phyloP scores from a whole-genome alignment of 208 protist genomes.

The Leptomonas pyrrhocoris region DNA sequence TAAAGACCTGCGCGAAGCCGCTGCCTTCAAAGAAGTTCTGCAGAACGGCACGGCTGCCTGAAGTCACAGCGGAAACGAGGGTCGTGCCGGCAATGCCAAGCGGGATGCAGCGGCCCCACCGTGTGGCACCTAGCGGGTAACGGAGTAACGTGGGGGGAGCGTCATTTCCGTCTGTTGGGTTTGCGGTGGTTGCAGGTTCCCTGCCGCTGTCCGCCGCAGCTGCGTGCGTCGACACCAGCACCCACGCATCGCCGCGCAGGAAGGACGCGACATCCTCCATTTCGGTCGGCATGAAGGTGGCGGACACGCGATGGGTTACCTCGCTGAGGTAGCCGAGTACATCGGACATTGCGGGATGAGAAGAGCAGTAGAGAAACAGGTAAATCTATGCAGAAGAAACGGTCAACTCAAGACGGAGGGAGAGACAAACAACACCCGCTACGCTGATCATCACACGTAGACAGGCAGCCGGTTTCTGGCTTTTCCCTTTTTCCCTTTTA shows the following conservation, averaged over 20 bases:
- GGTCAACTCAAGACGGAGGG: too few relatives aligned
- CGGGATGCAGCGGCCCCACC: constrained; percentile 61
- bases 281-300: constrained; percentile 61
- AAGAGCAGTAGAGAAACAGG: too few relatives aligned
- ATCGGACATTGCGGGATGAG: constrained; percentile 47
- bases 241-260: constrained; percentile 37
- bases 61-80: constrained; percentile 46
- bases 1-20: constrained; percentile 54
- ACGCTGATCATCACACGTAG: too few relatives aligned
- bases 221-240: not conserved
- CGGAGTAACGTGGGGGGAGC: not conserved
- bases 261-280: constrained; percentile 62
- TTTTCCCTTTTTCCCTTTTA: too few relatives aligned
- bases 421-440: too few relatives aligned
- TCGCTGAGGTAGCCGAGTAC: constrained; percentile 51
- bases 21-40: constrained; percentile 46
- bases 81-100: constrained; percentile 62
- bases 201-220: not conserved
- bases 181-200: not conserved
- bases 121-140: constrained; percentile 33
- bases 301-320: constrained; percentile 53
- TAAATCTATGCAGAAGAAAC: too few relatives aligned
- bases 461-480: too few relatives aligned
- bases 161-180: not conserved
- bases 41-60: constrained; percentile 43